phyloP scores from a whole-genome alignment of 192 early-diverging fungal species.

The Obelidium mucronatum region DNA sequence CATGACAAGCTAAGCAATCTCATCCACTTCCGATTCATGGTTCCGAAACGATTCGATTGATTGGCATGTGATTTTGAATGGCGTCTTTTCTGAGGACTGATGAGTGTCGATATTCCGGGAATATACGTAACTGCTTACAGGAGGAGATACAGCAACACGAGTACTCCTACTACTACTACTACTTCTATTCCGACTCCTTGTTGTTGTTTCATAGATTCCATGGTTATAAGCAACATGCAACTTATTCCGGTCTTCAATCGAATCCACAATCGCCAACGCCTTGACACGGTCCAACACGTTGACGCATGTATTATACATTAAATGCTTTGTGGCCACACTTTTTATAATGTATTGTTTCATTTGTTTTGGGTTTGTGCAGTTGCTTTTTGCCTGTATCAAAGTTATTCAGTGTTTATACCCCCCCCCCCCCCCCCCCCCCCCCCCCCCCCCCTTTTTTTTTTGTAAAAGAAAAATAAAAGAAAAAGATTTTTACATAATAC shows the following conservation, averaged over 20 bases:
- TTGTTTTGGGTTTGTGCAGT: background rate
- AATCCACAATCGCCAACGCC: background rate
- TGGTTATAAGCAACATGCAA: background rate
- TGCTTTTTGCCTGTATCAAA: background rate
- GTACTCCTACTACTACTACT: background rate
- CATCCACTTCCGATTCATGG: background rate
- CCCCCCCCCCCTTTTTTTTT: too few species aligned
- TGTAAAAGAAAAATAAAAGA: background rate
- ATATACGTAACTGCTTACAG: background rate
- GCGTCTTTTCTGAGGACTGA: too few species aligned
- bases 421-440: background rate
- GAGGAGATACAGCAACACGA: background rate
- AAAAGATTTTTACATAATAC: conserved; percentile 3
- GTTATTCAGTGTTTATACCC: background rate
- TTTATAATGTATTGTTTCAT: conserved; percentile 10
- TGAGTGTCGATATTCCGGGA: background rate
- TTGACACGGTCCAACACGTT: background rate
- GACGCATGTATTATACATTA: background rate
- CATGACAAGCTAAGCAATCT: background rate
- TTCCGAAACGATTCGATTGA: background rate
- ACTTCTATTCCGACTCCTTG: background rate
- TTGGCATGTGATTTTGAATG: background rate
- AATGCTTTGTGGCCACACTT: background rate
- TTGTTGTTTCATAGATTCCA: background rate
- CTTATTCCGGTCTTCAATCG: background rate